phyloP scores from a whole-genome alignment of 768 basidiomycete species.

The Suillus paluster region DNA sequence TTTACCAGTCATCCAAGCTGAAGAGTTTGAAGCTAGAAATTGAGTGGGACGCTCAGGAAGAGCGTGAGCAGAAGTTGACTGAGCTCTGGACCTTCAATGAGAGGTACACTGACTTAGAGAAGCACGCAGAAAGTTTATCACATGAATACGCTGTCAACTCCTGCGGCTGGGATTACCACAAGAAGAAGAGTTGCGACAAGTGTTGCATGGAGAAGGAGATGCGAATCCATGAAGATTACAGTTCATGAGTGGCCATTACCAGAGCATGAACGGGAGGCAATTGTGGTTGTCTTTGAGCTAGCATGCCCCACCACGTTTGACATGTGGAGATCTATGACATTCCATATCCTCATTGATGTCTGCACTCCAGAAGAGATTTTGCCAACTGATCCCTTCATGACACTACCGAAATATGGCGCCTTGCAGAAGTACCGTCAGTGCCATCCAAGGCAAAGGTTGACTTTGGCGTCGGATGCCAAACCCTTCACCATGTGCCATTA shows the following conservation, averaged over 20 bases:
- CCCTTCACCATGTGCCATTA: slow-evolving; percentile 25
- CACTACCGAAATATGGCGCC: slow-evolving; percentile 17
- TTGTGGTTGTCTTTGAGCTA: slow-evolving; percentile 48
- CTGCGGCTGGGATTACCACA: neutral
- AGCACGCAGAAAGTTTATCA: neutral
- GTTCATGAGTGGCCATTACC: slow-evolving; percentile 56
- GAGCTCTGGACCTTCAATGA: slow-evolving; percentile 22
- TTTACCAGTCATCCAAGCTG: slow-evolving; percentile 24
- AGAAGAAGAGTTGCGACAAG: slow-evolving; percentile 25
- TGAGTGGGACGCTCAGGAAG: slow-evolving; percentile 25
- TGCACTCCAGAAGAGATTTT: slow-evolving; percentile 22
- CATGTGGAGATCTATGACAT: slow-evolving; percentile 50
- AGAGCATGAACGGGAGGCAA: slow-evolving; percentile 16
- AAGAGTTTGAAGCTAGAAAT: slow-evolving; percentile 35
- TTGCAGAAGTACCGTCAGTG: slow-evolving; percentile 18
- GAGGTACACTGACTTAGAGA: neutral
- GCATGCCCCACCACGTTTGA: slow-evolving; percentile 43
- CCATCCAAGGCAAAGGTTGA: slow-evolving; percentile 23
- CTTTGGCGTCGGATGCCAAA: slow-evolving; percentile 29
- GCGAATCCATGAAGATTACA: slow-evolving; percentile 30
- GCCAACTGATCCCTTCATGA: slow-evolving; percentile 13
- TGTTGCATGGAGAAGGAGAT: slow-evolving; percentile 31
- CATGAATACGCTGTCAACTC: neutral
- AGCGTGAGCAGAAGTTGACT: slow-evolving; percentile 26
- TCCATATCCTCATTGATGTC: slow-evolving; percentile 42